These are phyloP conservation scores for Cryptococcus sp. DNA, from an alignment of 1,284 basidiomycete species.

Conservation along the genomic window DNA sequence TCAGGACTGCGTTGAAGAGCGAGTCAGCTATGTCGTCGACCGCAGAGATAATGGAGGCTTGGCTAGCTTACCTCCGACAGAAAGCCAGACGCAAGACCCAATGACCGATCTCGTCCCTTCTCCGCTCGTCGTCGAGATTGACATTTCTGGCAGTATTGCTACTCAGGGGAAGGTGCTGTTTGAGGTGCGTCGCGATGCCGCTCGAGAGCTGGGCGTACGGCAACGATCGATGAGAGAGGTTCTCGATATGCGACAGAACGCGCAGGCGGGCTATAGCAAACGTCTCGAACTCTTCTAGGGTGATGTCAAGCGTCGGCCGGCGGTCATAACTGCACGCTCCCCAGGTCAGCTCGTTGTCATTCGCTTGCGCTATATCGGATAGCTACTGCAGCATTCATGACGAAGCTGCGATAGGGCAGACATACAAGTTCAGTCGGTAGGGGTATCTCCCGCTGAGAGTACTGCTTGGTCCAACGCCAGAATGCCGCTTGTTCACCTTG, in stretches of 20 bases:
- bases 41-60: background rate
- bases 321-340: constrained; percentile 67
- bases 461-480: constrained; percentile 9
- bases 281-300: constrained; percentile 93
- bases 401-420: background rate
- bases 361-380: background rate
- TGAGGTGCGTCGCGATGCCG: constrained; percentile 43
- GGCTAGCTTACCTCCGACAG: constrained; percentile 80
- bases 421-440: constrained; percentile 78
- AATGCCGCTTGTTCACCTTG: constrained; percentile 44
- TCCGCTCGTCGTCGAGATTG: constrained; percentile 67
- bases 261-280: constrained; percentile 82
- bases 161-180: constrained; percentile 59
- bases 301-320: constrained; percentile 87
- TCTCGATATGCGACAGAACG: constrained; percentile 93
- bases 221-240: constrained; percentile 58
- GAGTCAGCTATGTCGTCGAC: background rate
- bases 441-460: constrained; percentile 57
- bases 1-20: constrained; percentile 71
- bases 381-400: background rate
- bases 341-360: background rate
- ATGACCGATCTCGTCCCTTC: constrained; percentile 87
- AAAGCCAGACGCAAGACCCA: constrained; percentile 95
- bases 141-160: constrained; percentile 61
- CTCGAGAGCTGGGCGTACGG: constrained; percentile 41